phyloP scores from a whole-genome alignment of 2,329 filamentous ascomycete species.

The Aspergillus sp. region DNA sequence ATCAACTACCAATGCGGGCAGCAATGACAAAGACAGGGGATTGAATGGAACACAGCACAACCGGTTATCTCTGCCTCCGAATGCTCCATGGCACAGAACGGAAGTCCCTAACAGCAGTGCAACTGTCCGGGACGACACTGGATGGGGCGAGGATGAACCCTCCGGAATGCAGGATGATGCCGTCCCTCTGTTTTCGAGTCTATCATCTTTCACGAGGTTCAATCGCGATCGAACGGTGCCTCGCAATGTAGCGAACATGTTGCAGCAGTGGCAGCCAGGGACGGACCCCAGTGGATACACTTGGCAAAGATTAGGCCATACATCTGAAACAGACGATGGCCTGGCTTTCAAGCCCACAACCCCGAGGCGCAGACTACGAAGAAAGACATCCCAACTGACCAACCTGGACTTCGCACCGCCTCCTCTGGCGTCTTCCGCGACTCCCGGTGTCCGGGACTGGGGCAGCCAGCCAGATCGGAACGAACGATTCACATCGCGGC shows the following conservation, averaged over 20 bases:
- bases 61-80: not conserved
- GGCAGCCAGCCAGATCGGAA: conserved; percentile 33
- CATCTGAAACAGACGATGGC: conserved; percentile 19
- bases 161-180: not conserved
- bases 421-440: conserved; percentile 24
- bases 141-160: not conserved
- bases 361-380: conserved; percentile 24
- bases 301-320: conserved; percentile 28
- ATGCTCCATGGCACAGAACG: not conserved
- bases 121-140: not conserved
- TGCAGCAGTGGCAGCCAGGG: conserved; percentile 38
- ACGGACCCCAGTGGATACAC: conserved; percentile 33
- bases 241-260: conserved; percentile 25
- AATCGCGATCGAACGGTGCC: conserved; percentile 19
- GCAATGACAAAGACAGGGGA: not conserved
- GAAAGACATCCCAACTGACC: conserved; percentile 23
- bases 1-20: not conserved
- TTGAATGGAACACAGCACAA: not conserved
- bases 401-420: conserved; percentile 14
- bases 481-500: conserved; percentile 14
- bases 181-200: conserved; percentile 14
- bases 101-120: not conserved
- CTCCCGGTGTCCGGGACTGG: conserved; percentile 25
- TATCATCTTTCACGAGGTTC: conserved; percentile 32
- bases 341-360: conserved; percentile 12